Percentiles rank a stretch among this genome's conserved stretches.
Evolutionary conservation across 306 rosid species (phyloP).

Genomic region (Vigna mungo): DNA sequence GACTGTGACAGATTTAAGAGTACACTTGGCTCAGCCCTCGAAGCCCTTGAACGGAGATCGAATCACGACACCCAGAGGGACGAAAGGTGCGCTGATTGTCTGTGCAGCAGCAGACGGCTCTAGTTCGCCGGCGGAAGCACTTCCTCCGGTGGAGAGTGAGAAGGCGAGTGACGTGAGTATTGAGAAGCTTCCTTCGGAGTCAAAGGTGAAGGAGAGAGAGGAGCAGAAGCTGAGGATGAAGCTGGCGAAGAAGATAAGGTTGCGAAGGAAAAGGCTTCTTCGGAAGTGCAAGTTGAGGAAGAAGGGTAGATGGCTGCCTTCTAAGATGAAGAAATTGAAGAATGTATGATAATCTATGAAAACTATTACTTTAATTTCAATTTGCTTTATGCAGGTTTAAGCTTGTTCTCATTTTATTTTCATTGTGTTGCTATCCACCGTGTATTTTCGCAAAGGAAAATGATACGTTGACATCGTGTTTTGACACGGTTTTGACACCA

Average conservation of each 20-base stretch:
- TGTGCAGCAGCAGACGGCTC: conserved; percentile 37
- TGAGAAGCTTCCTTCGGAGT: conserved; percentile 84
- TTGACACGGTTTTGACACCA: too few species aligned
- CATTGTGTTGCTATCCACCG: not conserved
- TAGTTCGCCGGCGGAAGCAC: conserved; percentile 31
- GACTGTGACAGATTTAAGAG: conserved; percentile 49
- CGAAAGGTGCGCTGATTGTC: conserved; percentile 33
- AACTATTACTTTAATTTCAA: not conserved
- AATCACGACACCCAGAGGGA: conserved; percentile 45
- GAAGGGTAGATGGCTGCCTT: conserved; percentile 98
- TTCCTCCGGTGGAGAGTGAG: conserved; percentile 45
- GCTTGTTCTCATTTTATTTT: conserved; percentile 32
- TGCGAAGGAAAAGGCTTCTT: conserved; percentile 79
- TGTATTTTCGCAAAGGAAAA: conserved; percentile 38
- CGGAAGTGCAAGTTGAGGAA: conserved; percentile 78
- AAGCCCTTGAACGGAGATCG: conserved; percentile 52
- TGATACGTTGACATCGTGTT: too few species aligned
- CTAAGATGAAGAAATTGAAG: conserved; percentile 89
- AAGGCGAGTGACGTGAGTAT: conserved; percentile 52
- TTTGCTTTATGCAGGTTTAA: conserved; percentile 52
- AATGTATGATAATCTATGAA: conserved; percentile 60
- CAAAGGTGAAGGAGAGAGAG: conserved; percentile 75
- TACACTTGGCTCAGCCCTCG: conserved; percentile 40
- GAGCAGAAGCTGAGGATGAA: conserved; percentile 82
- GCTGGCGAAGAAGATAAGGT: conserved; percentile 85